These are phyloP conservation scores for Durotheca rogersii DNA, from an alignment of 495 filamentous ascomycete species.

Conservation along the genomic window DNA sequence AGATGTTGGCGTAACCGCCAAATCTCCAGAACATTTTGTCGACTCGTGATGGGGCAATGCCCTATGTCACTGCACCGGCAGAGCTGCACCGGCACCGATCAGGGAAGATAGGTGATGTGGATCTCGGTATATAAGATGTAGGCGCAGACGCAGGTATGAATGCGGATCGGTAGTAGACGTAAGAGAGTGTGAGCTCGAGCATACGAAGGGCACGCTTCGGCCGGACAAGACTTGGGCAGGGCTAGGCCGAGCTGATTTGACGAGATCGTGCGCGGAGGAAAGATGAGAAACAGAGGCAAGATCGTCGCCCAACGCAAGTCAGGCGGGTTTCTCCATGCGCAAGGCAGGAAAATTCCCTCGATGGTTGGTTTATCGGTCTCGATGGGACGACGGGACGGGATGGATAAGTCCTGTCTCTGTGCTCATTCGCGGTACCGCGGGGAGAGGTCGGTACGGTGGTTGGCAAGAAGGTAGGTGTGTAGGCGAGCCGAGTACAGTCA, in stretches of 20 bases:
- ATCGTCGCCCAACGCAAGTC: constrained; percentile 17
- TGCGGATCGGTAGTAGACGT: constrained; percentile 1
- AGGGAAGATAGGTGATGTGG: neutral
- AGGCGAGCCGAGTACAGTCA: neutral
- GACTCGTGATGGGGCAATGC: constrained; percentile 34
- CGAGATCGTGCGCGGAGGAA: neutral
- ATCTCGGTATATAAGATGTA: neutral
- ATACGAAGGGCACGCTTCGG: constrained; percentile 14
- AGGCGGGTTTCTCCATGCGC: constrained; percentile 1
- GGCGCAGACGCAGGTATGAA: neutral
- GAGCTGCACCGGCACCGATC: constrained; percentile 21
- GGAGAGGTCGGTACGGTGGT: neutral
- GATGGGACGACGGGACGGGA: constrained; percentile 5
- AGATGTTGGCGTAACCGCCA: constrained; percentile 96
- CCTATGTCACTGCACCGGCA: constrained; percentile 45
- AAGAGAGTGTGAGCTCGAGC: constrained; percentile 10
- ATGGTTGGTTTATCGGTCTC: constrained; percentile 13
- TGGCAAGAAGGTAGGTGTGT: neutral
- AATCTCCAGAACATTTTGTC: constrained; percentile 99
- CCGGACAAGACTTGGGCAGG: neutral
- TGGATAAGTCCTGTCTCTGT: constrained; percentile 1
- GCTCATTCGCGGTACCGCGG: neutral
- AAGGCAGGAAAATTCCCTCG: constrained; percentile 2
- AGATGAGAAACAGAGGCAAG: constrained; percentile 6
- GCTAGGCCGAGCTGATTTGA: neutral